Evolutionary conservation across 768 basidiomycete species (phyloP).

Genomic region (Suillus tomentosus): DNA sequence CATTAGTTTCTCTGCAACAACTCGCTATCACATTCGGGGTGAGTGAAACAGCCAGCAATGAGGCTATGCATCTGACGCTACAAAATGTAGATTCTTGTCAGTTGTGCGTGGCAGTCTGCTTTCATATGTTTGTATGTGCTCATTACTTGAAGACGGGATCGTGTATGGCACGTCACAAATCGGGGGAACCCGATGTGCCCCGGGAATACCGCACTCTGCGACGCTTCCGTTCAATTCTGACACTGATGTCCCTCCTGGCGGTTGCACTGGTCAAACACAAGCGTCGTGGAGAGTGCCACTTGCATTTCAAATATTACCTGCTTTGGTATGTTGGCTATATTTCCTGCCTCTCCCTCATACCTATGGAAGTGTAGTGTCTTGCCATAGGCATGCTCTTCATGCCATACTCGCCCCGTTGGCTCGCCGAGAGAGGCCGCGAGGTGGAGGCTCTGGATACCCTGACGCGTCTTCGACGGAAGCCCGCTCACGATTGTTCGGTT

Average conservation of each 20-base stretch:
- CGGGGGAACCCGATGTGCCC: conserved; percentile 35
- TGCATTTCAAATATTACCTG: conserved; percentile 41
- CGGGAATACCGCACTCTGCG: conserved; percentile 30
- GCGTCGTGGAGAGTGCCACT: conserved; percentile 40
- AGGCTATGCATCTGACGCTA: conserved; percentile 2
- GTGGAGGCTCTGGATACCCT: conserved; percentile 38
- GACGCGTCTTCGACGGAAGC: conserved; percentile 36
- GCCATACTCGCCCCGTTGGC: conserved; percentile 47
- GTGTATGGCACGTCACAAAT: conserved; percentile 36
- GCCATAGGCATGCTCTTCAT: conserved; percentile 36
- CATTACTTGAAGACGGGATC: conserved; percentile 30
- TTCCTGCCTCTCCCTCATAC: not conserved
- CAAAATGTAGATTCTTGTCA: conserved; percentile 30
- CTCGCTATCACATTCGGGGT: conserved; percentile 39
- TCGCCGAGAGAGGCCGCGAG: conserved; percentile 39
- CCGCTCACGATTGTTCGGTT: conserved; percentile 32
- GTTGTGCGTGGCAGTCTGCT: conserved; percentile 25
- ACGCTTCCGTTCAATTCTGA: conserved; percentile 32
- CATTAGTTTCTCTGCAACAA: conserved; percentile 38
- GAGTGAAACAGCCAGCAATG: conserved; percentile 12
- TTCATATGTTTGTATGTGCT: not conserved
- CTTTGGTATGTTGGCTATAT: conserved; percentile 31
- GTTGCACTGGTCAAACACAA: conserved; percentile 32
- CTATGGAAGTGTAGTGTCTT: conserved; percentile 25
- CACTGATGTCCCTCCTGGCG: conserved; percentile 31